Base-by-base conservation (phyloP, 1,139 yeast species). In the Casaregolazyma suthepensis region DNA sequence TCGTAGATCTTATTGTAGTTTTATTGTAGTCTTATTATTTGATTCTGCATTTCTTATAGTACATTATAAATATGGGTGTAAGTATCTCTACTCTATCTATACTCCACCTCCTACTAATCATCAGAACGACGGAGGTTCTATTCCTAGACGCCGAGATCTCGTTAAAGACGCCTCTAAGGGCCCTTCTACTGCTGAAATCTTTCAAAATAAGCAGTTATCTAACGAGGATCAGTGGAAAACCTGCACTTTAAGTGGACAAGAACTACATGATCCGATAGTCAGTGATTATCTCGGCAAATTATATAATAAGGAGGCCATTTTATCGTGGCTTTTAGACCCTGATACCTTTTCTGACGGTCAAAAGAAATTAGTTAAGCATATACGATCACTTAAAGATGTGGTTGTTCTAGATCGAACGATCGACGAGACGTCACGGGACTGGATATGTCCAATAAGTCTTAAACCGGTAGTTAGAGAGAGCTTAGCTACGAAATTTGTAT, bases 271-370 rank as follows among this genome's bases (percentile, higher is more conserved):
- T 5, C 87, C 85, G 0, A 72, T 88, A 2, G 87, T 85, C 5
- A 80, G 90, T 31, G 96, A 89, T 68, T 85, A 75, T 64, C 72
- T 71, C 55, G 97, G 97, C 0, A 67, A 74, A 38, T 63, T 90
- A n/a, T 87, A 80, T 66, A 79, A 83, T 59, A 87, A 87, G 60
- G 90, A 85, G 57, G 72, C 83, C 40, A 67, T 87, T 0, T 61
- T 90, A 13, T 85, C 84, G 61, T 75, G 77, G 65, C 65, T 87
- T 17, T 66, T 85, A 2, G 71, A 71, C 26, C 71, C 71, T 18
- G 66, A 64, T 23, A 52, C 61, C 10, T 57, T 70, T 45, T 66
- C 68, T 23, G 71, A 69, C 45, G 59, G 62, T 29, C 53, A 55
- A 45, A 40, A 52, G 12, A 59, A 58, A 6, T 60, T 66, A 22